These are phyloP conservation scores for Curvularia sp. DNA, from an alignment of 2,329 filamentous ascomycete species.

Conservation along the genomic window DNA sequence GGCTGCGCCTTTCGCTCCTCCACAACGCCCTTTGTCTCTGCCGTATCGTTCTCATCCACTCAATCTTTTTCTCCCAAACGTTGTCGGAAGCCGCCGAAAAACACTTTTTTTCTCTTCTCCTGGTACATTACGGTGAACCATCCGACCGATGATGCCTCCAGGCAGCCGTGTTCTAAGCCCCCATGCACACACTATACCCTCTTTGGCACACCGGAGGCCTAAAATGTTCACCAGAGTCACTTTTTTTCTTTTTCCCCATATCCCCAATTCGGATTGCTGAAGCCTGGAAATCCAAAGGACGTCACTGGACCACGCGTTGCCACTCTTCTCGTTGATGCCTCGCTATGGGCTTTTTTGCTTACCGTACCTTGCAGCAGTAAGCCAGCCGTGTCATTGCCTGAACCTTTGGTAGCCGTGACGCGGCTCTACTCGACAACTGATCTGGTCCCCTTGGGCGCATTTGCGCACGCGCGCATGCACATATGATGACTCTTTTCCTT, in stretches of 20 bases:
- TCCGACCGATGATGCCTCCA: constrained; percentile 16
- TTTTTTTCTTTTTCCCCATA: constrained; percentile 13
- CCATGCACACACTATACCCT: constrained; percentile 31
- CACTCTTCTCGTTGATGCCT: constrained; percentile 18
- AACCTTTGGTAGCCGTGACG: constrained; percentile 13
- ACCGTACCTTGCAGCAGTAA: constrained; percentile 39
- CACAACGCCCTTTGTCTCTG: constrained; percentile 21
- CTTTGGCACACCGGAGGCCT: constrained; percentile 37
- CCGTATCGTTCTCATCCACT: constrained; percentile 11
- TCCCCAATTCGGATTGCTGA: constrained; percentile 15
- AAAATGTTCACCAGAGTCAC: constrained; percentile 23
- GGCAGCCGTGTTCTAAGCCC: constrained; percentile 20
- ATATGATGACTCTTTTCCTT: constrained; percentile 37
- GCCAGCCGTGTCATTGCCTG: constrained; percentile 1
- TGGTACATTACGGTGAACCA: constrained; percentile 4
- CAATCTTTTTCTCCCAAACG: not conserved
- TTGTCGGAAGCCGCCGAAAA: constrained; percentile 9
- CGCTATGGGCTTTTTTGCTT: constrained; percentile 29
- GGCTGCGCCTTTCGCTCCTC: constrained; percentile 19
- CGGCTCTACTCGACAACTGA: constrained; percentile 23
- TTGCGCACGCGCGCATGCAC: constrained; percentile 6
- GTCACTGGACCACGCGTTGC: constrained; percentile 28
- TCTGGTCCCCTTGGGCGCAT: constrained; percentile 23
- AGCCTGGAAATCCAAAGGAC: constrained; percentile 30
- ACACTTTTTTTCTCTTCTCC: not conserved